Percentiles rank a stretch among this genome's conserved stretches.
phyloP scores from a whole-genome alignment of 331 rosid species.

The Acacia concinna region DNA sequence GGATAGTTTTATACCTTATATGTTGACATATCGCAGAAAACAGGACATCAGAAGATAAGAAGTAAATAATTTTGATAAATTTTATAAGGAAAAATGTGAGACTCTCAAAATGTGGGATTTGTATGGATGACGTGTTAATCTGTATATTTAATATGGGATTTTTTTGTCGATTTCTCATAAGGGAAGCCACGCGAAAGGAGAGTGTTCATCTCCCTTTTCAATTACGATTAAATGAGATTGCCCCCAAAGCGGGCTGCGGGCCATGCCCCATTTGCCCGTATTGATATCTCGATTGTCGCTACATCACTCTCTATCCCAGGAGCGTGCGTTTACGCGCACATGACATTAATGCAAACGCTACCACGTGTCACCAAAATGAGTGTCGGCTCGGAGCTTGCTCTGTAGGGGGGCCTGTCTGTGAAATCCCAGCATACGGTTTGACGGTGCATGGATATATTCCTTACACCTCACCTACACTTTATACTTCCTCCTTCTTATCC shows the following conservation, averaged over 20 bases:
- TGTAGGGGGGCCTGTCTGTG: constrained; percentile 40
- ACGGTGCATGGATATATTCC: constrained; percentile 19
- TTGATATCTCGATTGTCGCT: neutral
- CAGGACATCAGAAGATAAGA: neutral
- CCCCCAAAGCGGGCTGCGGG: neutral
- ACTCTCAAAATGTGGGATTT: neutral
- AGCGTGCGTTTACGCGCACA: neutral
- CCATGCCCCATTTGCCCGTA: neutral
- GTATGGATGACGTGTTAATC: neutral
- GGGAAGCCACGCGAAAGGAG: neutral
- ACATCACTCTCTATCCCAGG: neutral
- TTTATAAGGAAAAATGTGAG: neutral
- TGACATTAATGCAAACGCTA: neutral
- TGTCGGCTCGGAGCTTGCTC: neutral
- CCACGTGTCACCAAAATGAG: neutral
- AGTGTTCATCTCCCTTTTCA: neutral
- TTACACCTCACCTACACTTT: constrained; percentile 5
- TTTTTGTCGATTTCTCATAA: constrained; percentile 1
- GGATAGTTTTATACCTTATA: neutral
- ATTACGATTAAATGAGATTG: neutral
- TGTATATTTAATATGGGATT: neutral
- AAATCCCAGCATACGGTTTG: constrained; percentile 41
- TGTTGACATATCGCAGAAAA: neutral
- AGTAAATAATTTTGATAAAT: neutral
- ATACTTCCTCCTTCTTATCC: neutral